Base-by-base conservation (phyloP, 306 rosid genomes). In the Vicia sativa region DNA sequence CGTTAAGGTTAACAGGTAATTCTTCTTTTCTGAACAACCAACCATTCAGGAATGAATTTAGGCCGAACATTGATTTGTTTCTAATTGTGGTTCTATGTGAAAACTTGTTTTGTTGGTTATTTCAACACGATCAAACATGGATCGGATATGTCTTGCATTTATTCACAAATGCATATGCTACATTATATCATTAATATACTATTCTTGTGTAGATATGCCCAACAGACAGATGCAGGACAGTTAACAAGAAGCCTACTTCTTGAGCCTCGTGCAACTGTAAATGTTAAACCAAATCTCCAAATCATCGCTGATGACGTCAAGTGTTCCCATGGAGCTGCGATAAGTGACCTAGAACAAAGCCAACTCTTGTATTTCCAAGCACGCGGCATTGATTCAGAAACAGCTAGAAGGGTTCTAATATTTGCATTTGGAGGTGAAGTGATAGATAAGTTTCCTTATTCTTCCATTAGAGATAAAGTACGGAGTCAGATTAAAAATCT, bases 281-380 rank as follows among this genome's bases (percentile, higher is more conserved):
- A 93, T 63, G 87, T 90, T 34, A 90, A 93, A 62, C 99, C 97
- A 2, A 93, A 93, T 83, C 99, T 93, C 71, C 99, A 90, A 68
- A 93, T 93, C 49, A 82, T 93, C 39, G 97, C 99, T 0, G 87
- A 93, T 43, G 91, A 93, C 7, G 99, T 93, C 45, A 90, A 88
- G 78, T 93, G 99, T 68, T 93, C 99, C 7, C 99, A 93, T 70
- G 99, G 97, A 69, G 97, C 96, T 71, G 99, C 99, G 28, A 90
- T 93, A 69, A 90, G 99, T 54, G 99, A 93, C 77, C 82, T 90
- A 4, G 99, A 93, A 82, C 90, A 86, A 68, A 82, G 78, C 69
- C 97, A 93, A 16, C 95, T 93, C 34, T 74, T 90, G 74, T 93
- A 90, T 75, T 93, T 90, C 76, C 85, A 35, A 60, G 87, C 99